Evolutionary conservation across 345 rosid genomes (phyloP), one percentile per base, ranked within the genome.

Genomic region (Ceriops zippeliana): DNA sequence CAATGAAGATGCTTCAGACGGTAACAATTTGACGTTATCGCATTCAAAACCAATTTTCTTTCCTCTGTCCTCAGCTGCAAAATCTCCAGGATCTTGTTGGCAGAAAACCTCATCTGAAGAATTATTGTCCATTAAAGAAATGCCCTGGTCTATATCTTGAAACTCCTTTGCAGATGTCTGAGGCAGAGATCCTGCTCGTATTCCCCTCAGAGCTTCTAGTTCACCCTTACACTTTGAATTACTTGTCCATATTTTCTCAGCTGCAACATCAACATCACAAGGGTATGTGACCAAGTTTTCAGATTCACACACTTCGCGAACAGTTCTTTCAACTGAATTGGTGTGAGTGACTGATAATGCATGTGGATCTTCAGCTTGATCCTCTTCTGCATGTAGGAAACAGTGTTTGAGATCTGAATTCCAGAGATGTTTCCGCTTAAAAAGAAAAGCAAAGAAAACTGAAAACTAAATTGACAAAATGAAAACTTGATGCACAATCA

Each of bases 201-300:
- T 42, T 62, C 46, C 24, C 1, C 31, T 57, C 27, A 22, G 20
- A 74, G 34, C 63, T 31, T 31, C 42, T 46, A 17, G 24, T 37
- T 26, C 62, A 67, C 17, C 62, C 28, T 67, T 17, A 38, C 61
- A 67, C 26, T 54, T 66, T 32, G 69, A 32, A 35, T 66, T 66
- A 54, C 13, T n/a, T 9, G 30, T 34, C 32, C 2, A 2, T n/a
- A 53, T 26, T 53, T 28, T 34, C 47, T 56, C 57, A 28, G 28
- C 68, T 56, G 68, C 9, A 28, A 47, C 47, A 71, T 63, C 57
- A 26, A 54, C 56, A 37, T 53, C 9, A 24, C 59, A 24, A 56
- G 59, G 30, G 16, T 17, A 47, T 37, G 38, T 53, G 54, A 26
- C 21, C n/a, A 27, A 56, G 30, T 38, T 46, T 30, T 5, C 53